Base-by-base conservation (phyloP, 2,329 filamentous ascomycete species). In the Aspergillus fijiensis region DNA sequence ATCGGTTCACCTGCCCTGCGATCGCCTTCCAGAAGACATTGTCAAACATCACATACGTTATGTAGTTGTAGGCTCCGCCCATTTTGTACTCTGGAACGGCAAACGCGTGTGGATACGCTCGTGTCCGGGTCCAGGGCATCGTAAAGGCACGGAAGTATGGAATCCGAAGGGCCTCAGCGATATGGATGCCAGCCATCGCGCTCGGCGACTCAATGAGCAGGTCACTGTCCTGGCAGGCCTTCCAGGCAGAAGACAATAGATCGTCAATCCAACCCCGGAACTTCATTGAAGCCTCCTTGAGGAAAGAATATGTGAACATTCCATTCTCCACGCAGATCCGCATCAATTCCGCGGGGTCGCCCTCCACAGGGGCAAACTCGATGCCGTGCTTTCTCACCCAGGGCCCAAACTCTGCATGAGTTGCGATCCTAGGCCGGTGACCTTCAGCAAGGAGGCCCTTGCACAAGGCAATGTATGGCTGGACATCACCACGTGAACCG, bases 61-160 rank as follows among this genome's bases (percentile, higher is more conserved):
- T 88, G 73, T 93, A 92, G 72, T 99, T 99, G 80, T 96, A 98
- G 0, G 89, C 89, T 25, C 95, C 95, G 57, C 95, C 95, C 87
- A 96, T 92, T 78, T 96, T 97, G 76, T 91, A 88, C 63, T 96
- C 91, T 1, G 92, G 90, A 63, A 96, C 93, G 27, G 94, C 89
- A 76, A 99, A 99, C 0, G 95, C 95, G 76, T 99, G 95, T 2
- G 95, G 95, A 69, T 99, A 99, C 0, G 94, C 92, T 56, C 95
- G 85, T 16, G 95, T 99, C 52, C 93, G 87, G 0, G 95, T 96
- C 95, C 95, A 99, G 0, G 95, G 95, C 95, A 99, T 99, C 19
- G 92, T 96, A 73, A 99, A 99, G 0, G 93, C 94, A 58, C 95
- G 87, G 80, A 98, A 98, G 75, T 99, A 99, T 0, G 95, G 95